Evolutionary conservation across 2,329 filamentous ascomycete species (phyloP), one percentile per base, ranked within the genome.

Genomic region (Colletotrichum tabaci): DNA sequence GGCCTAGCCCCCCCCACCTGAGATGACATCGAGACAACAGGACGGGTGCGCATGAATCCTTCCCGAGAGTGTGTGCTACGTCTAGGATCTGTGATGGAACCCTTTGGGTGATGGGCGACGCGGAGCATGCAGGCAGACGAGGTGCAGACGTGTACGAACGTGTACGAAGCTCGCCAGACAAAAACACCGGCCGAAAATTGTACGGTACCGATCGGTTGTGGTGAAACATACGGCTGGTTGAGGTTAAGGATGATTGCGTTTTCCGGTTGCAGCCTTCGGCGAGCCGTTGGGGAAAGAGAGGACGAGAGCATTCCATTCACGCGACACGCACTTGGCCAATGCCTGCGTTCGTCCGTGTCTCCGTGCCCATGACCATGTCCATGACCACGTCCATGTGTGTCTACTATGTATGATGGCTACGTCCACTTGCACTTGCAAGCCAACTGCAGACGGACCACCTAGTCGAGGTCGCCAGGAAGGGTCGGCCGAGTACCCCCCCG

Each of bases 401-500:
- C 30, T 35, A n/a, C n/a, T n/a, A n/a, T n/a, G n/a, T n/a, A 35
- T 35, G 30, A 57, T 21, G 35, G 15, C 18, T 40, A 42, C 9
- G 13, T 30, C 30, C 38, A 50, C n/a, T n/a, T 18, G 2, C 38
- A 50, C n/a, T n/a, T 18, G 2, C 10, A 15, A 15, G 12, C 46
- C 46, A 15, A 4, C 35, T 50, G 47, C 46, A 42, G 46, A 52
- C 58, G 46, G 30, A 35, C 16, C 53, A 23, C 44, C 21, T 44
- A 23, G 55, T 60, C 38, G 55, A 13, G 30, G 30, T 35, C 30
- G 23, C 35, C 42, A 64, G 63, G 50, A 61, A 21, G n/a, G 23
- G 35, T 62, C 64, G 67, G 67, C 42, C 63, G 56, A 35, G 40
- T 58, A 44, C 55, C 67, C 61, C 61, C 57, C 57, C 67, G 58